These are phyloP conservation scores for Sphagnum magellanicum DNA, from an alignment of 228 moss, liverwort and hornwort genomes.

Conservation along the genomic window DNA sequence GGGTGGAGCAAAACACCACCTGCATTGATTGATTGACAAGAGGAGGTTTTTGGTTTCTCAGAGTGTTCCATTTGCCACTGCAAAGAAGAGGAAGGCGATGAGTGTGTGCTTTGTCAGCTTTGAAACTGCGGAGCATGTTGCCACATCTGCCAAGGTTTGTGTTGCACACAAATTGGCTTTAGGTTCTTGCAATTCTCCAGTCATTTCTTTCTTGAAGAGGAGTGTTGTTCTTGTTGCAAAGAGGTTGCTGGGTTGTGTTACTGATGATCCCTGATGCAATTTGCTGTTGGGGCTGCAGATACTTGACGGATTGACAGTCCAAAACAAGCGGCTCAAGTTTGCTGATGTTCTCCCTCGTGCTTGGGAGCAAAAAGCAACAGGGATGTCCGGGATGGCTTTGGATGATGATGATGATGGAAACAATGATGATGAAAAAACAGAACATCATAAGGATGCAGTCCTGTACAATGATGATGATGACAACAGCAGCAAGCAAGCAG, in stretches of 20 bases:
- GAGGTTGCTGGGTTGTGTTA: background rate
- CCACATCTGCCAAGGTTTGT: conserved; percentile 58
- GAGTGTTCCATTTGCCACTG: conserved; percentile 67
- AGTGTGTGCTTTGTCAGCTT: conserved; percentile 83
- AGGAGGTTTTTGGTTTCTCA: conserved; percentile 7
- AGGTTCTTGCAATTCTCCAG: background rate
- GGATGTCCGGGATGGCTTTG: conserved; percentile 30
- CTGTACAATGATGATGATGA: conserved; percentile 33
- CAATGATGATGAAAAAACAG: background rate
- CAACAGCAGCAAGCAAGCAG: conserved; percentile 23
- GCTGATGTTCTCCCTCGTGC: conserved; percentile 81
- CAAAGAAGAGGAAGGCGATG: conserved; percentile 92
- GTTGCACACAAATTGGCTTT: background rate
- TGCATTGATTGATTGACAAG: too few relatives aligned
- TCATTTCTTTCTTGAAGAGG: too few relatives aligned
- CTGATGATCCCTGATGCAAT: too few relatives aligned
- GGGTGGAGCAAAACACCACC: too few relatives aligned
- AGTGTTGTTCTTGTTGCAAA: background rate
- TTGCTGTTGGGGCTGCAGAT: conserved; percentile 29
- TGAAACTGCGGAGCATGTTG: conserved; percentile 58
- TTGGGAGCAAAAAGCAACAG: conserved; percentile 76
- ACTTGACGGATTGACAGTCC: conserved; percentile 60
- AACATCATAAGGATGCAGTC: conserved; percentile 10
- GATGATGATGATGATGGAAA: conserved; percentile 31
- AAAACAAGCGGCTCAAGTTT: conserved; percentile 65